phyloP scores from a whole-genome alignment of 2,329 filamentous ascomycete species.

The Ophiostoma piceae region DNA sequence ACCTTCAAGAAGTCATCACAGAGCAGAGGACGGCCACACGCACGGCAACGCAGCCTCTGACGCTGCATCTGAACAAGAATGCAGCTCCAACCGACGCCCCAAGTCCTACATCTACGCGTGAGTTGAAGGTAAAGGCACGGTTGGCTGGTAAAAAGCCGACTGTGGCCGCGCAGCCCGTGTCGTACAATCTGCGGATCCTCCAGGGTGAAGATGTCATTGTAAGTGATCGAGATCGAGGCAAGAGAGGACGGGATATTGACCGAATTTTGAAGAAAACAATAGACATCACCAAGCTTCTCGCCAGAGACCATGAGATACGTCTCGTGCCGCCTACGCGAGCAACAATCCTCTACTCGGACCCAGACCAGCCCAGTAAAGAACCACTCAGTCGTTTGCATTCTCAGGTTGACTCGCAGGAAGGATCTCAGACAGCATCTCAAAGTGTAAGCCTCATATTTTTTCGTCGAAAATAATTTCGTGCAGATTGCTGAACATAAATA shows the following conservation, averaged over 20 bases:
- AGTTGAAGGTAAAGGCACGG: not conserved
- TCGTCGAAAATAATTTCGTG: not conserved
- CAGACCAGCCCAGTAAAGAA: not conserved
- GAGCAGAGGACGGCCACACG: conserved; percentile 20
- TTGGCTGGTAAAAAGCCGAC: not conserved
- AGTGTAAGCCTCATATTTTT: not conserved
- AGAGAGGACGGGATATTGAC: not conserved
- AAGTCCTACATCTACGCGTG: not conserved
- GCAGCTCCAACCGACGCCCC: not conserved
- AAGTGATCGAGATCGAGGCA: not conserved
- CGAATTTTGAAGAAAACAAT: conserved; percentile 16
- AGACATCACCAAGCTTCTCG: conserved; percentile 15
- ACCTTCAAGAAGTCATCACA: conserved; percentile 27
- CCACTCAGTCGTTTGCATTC: not conserved
- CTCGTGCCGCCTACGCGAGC: conserved; percentile 26
- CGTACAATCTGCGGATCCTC: not conserved
- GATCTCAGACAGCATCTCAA: conserved; percentile 17
- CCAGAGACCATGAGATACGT: conserved; percentile 24
- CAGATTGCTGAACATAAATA: not conserved
- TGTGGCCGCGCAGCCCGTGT: not conserved
- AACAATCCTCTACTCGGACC: conserved; percentile 22
- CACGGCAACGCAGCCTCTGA: conserved; percentile 10
- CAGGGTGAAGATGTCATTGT: conserved; percentile 17
- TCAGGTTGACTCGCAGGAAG: not conserved
- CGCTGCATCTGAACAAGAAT: conserved; percentile 14